Evolutionary conservation across 1,139 yeast species (phyloP).

Genomic region (Pneumocystis murina): DNA sequence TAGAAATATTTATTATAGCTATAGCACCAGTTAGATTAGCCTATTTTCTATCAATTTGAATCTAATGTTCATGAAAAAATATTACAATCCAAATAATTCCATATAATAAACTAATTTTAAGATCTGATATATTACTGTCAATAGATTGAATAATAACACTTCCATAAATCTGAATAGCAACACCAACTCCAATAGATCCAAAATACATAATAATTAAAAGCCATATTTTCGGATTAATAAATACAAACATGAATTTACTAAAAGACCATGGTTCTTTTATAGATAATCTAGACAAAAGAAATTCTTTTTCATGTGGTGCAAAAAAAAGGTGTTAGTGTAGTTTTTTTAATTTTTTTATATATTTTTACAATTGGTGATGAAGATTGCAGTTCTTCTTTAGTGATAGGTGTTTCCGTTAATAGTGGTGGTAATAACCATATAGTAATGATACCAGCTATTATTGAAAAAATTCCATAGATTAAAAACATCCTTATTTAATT

Average conservation of each 20-base stretch:
- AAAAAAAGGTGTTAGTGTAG: constrained; percentile 34
- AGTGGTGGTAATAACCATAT: neutral
- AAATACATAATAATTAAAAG: constrained; percentile 76
- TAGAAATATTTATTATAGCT: constrained; percentile 65
- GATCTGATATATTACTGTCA: neutral
- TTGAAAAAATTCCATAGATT: neutral
- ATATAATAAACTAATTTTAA: neutral
- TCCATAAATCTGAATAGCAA: constrained; percentile 72
- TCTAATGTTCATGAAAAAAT: neutral
- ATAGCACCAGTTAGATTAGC: constrained; percentile 64
- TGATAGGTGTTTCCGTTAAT: neutral
- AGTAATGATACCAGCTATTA: neutral
- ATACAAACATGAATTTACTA: constrained; percentile 41
- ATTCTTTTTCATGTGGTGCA: constrained; percentile 34
- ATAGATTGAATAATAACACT: constrained; percentile 47
- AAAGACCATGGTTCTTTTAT: constrained; percentile 42
- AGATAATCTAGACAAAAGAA: constrained; percentile 54
- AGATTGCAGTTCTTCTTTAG: neutral
- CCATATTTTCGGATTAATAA: constrained; percentile 57
- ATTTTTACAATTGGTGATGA: neutral
- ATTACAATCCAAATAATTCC: constrained; percentile 14
- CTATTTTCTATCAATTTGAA: neutral
- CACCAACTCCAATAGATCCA: constrained; percentile 83
- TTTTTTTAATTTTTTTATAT: neutral
- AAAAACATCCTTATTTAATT: neutral